Evolutionary conservation across 768 basidiomycete genomes (phyloP).

Genomic region (Mycena rosella): DNA sequence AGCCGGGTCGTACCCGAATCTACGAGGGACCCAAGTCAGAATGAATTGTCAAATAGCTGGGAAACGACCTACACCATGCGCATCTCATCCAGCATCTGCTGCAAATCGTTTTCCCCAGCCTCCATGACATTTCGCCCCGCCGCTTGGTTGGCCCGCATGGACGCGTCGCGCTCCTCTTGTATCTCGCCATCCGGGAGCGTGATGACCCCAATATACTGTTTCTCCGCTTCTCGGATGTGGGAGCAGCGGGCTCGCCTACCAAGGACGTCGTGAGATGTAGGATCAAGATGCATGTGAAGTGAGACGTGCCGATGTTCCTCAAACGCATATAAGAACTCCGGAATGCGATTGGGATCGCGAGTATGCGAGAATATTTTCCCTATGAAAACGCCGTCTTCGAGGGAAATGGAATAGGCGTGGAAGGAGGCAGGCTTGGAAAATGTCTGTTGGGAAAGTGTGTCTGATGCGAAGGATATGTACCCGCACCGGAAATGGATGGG

Average conservation of each 20-base stretch:
- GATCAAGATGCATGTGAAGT: too few species aligned
- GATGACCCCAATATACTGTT: not conserved
- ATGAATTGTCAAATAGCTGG: not conserved
- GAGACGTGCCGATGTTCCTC: slow-evolving; percentile 27
- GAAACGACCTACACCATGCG: slow-evolving; percentile 29
- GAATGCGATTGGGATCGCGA: not conserved
- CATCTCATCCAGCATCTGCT: slow-evolving; percentile 18
- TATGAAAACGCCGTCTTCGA: slow-evolving; percentile 31
- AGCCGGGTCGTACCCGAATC: slow-evolving; percentile 13
- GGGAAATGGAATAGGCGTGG: slow-evolving; percentile 16
- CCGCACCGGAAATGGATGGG: slow-evolving; percentile 31
- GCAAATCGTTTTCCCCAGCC: not conserved
- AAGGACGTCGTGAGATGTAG: too few species aligned
- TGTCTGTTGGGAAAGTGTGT: not conserved
- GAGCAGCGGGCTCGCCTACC: slow-evolving; percentile 18
- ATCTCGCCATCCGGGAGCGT: slow-evolving; percentile 20
- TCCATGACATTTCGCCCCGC: slow-evolving; percentile 23
- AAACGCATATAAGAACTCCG: slow-evolving; percentile 27
- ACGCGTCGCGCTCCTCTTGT: slow-evolving; percentile 9
- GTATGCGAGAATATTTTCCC: slow-evolving; percentile 33
- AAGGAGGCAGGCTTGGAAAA: not conserved
- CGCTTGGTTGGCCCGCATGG: slow-evolving; percentile 27
- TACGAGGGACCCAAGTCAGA: not conserved
- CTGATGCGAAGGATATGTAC: not conserved
- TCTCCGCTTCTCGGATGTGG: slow-evolving; percentile 10